A percentile compares a stretch with the other conserved stretches of the same genome.
phyloP scores from a whole-genome alignment of 2,329 filamentous ascomycete genomes.

The Aspergillus sp. region DNA sequence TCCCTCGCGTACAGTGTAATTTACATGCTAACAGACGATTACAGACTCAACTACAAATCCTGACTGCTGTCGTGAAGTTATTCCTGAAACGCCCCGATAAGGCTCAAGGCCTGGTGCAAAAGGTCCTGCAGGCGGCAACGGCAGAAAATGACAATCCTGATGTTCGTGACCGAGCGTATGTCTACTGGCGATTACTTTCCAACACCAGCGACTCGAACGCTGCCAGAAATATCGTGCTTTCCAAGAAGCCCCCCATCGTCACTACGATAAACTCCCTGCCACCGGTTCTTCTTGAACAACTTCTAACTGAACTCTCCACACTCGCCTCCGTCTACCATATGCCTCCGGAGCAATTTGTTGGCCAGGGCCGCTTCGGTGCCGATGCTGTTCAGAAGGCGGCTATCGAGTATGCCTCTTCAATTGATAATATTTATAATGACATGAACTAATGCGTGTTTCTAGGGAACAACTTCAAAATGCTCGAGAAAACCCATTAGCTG shows the following conservation, averaged over 20 bases:
- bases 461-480: conserved; percentile 87
- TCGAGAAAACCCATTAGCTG: conserved; percentile 90
- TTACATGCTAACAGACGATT: conserved; percentile 29
- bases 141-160: conserved; percentile 97
- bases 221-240: conserved; percentile 90
- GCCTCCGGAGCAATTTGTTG: conserved; percentile 95
- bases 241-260: conserved; percentile 89
- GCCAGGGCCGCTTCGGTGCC: conserved; percentile 88
- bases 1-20: background rate
- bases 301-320: conserved; percentile 90
- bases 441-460: conserved; percentile 19
- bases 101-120: conserved; percentile 87
- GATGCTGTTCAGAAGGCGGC: conserved; percentile 93
- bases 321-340: conserved; percentile 98
- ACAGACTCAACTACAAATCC: conserved; percentile 93
- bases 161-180: conserved; percentile 93
- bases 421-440: background rate
- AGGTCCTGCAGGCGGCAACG: conserved; percentile 88
- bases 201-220: conserved; percentile 76
- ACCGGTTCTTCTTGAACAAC: conserved; percentile 76
- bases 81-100: conserved; percentile 96
- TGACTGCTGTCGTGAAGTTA: conserved; percentile 95
- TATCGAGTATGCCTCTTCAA: conserved; percentile 63
- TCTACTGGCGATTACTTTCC: conserved; percentile 95
- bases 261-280: conserved; percentile 92